A percentile compares a stretch with the other conserved stretches of the same genome.
phyloP scores from a whole-genome alignment of 345 rosid genomes.

The Syzygium jambos region DNA sequence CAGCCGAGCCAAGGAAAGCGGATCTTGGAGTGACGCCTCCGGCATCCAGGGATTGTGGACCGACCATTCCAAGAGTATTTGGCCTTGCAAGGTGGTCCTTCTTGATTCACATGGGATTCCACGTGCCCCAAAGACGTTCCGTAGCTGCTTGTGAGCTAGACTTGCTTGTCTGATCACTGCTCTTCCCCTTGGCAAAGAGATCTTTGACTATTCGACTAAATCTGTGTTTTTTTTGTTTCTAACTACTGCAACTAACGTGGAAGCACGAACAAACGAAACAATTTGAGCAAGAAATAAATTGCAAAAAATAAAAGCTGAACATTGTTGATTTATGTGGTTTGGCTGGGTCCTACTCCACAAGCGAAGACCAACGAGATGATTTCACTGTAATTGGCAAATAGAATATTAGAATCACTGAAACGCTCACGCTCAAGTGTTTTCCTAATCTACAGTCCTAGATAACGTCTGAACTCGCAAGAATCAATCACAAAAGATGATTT shows the following conservation, averaged over 20 bases:
- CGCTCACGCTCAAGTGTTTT: background rate
- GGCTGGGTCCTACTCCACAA: rapidly evolving
- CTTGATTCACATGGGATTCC: no score
- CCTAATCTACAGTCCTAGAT: background rate
- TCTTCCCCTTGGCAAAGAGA: no score
- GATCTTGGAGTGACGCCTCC: no score
- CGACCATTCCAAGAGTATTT: no score
- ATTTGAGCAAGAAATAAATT: background rate
- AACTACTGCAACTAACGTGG: background rate
- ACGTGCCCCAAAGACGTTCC: no score
- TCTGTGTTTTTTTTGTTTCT: no score
- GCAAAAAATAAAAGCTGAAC: background rate
- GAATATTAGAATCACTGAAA: no score
- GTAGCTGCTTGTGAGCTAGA: background rate
- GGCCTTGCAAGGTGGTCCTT: no score
- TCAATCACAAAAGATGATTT: background rate
- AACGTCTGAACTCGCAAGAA: background rate
- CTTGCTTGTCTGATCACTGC: background rate
- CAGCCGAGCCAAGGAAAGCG: no score
- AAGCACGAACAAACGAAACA: rapidly evolving
- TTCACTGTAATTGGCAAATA: background rate
- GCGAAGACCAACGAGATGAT: background rate
- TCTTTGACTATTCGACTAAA: no score
- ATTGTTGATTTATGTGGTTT: background rate
- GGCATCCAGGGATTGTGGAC: no score